Base-by-base conservation (phyloP, 305 asterid species). In the Solanum hybrid region DNA sequence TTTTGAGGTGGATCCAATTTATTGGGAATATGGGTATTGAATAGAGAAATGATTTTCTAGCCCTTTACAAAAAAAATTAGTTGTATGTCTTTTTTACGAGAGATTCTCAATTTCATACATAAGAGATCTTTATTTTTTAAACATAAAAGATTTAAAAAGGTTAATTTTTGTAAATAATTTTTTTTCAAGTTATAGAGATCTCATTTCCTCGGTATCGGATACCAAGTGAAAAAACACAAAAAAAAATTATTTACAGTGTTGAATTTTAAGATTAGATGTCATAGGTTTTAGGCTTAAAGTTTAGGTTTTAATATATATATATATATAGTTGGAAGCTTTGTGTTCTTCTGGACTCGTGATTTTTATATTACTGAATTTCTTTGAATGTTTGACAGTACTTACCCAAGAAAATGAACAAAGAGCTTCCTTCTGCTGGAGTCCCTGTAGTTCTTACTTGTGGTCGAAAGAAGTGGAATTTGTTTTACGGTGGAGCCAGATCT, bases 381-480 rank as follows among this genome's bases (percentile, higher is more conserved):
- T 36, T 33, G 13, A 22, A 3, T 42, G n/a, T 39, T 11, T 74
- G 57, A 51, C 91, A 92, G 95, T 1, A 2, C 16, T 16, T 92
- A 22, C 95, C 95, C 3, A n/a, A 9, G 31, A 78, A 61, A 11
- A 33, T 89, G 42, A 0, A 2, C 24, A 8, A 31, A 2, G 3
- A 11, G 86, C 95, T 92, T 86, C 95, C 96, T 88, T 18, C 42
- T 67, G 75, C n/a, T 26, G 11, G 22, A 26, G 93, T 89, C 46
- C 91, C 92, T 1, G 93, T 34, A 34, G 90, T 90, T 64, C 88
- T 95, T 11, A 92, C 67, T 42, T 92, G 90, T 34, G 89, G 73
- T 82, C 90, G 90, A 90, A 91, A 75, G 90, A 86, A 84, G 84
- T 93, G 96, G 93, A 35, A 89, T 22, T 26, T 78, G 75, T 4